Conservation (phyloP, 345 rosid species). For the Mallotus nudiflorus region DNA sequence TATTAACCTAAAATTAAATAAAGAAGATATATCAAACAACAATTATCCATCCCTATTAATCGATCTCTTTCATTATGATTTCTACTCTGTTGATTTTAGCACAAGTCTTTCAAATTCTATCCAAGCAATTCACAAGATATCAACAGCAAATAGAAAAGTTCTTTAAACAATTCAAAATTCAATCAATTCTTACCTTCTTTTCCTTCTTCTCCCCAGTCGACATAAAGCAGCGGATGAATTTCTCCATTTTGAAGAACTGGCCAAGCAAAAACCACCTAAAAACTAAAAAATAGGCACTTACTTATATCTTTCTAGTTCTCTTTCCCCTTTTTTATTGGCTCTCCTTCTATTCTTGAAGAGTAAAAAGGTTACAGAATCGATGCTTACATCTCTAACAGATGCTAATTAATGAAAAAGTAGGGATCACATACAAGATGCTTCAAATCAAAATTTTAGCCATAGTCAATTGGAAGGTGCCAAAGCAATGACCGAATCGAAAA, state of each 20-base stretch:
- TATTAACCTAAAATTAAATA: constrained; percentile 34
- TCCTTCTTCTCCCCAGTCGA: constrained; percentile 41
- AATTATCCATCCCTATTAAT: neutral
- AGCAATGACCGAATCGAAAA: constrained; percentile 33
- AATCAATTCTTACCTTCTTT: constrained; percentile 41
- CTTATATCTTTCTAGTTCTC: neutral
- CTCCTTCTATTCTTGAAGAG: constrained; percentile 3
- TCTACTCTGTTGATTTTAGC: too few relatives aligned
- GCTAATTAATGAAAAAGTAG: constrained; percentile 9
- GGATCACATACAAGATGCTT: constrained; percentile 19
- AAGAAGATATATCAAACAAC: neutral
- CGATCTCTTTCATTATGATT: too few relatives aligned
- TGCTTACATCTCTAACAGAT: constrained; percentile 38
- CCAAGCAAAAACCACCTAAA: constrained; percentile 10
- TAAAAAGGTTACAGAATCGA: neutral
- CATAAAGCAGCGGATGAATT: constrained; percentile 46
- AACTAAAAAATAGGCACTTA: neutral
- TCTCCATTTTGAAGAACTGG: constrained; percentile 40
- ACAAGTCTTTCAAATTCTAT: too few relatives aligned
- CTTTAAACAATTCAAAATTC: neutral
- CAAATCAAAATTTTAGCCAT: constrained; percentile 53
- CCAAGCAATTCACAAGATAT: neutral
- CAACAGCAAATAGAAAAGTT: neutral
- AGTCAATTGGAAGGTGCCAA: constrained; percentile 70
- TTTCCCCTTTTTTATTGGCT: neutral